Percentiles rank a stretch among this genome's conserved stretches.
These are phyloP conservation scores for Fragaria ananassa DNA, from an alignment of 306 rosid species.

Conservation along the genomic window DNA sequence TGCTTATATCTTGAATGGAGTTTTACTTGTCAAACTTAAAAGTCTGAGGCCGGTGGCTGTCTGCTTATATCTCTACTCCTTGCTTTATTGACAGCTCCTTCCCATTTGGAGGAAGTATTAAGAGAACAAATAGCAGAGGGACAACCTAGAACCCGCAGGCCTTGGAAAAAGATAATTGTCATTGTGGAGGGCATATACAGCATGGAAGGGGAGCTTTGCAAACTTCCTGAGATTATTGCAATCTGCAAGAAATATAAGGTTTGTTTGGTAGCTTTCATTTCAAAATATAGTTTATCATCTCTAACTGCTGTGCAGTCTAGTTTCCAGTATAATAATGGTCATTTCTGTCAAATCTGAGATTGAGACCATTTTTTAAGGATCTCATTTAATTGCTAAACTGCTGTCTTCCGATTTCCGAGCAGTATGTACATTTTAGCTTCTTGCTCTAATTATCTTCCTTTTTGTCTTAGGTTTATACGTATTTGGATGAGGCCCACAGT, in stretches of 20 bases:
- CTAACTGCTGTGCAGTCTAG: neutral
- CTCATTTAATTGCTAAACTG: neutral
- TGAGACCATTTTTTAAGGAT: neutral
- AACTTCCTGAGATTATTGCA: constrained; percentile 88
- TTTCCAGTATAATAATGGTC: neutral
- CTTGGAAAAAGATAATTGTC: constrained; percentile 90
- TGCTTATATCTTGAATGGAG: neutral
- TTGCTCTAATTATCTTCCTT: constrained; percentile 9
- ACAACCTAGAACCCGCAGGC: constrained; percentile 89
- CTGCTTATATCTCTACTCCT: constrained; percentile 8
- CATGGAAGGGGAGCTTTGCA: constrained; percentile 96
- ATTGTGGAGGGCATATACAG: constrained; percentile 93
- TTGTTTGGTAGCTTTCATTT: neutral
- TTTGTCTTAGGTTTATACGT: constrained; percentile 54
- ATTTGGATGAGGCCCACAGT: constrained; percentile 96
- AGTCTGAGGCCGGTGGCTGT: constrained; percentile 7
- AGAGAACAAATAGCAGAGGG: constrained; percentile 94
- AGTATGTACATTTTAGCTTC: neutral
- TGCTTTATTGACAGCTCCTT: constrained; percentile 54
- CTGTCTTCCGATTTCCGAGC: neutral
- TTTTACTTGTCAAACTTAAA: neutral
- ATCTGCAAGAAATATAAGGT: constrained; percentile 89
- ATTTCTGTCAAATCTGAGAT: neutral
- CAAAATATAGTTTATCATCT: neutral
- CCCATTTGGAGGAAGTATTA: constrained; percentile 79